phyloP scores from a whole-genome alignment of 106 monocot genomes.

The Alisma plantagoaquatica region DNA sequence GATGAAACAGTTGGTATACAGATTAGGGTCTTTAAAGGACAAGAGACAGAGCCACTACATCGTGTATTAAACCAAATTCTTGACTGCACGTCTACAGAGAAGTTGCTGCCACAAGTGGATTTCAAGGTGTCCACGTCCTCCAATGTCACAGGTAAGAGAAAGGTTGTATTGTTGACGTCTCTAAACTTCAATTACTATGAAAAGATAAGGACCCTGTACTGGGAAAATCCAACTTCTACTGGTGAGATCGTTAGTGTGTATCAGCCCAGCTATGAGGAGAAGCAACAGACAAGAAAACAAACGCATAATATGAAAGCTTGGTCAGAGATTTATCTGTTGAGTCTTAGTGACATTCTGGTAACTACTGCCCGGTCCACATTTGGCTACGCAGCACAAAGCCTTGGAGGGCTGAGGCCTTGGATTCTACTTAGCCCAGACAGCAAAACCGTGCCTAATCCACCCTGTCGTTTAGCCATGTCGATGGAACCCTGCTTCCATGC shows the following conservation, averaged over 20 bases:
- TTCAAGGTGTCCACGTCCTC: neutral
- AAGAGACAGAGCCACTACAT: neutral
- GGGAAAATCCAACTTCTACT: slow-evolving; percentile 16
- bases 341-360: slow-evolving; percentile 18
- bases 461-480: slow-evolving; percentile 22
- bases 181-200: slow-evolving; percentile 20
- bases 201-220: slow-evolving; percentile 16
- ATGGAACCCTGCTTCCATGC: slow-evolving; percentile 50
- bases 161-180: slow-evolving; percentile 22
- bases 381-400: slow-evolving; percentile 32
- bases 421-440: slow-evolving; percentile 20
- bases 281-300: slow-evolving; percentile 13
- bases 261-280: slow-evolving; percentile 47
- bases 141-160: slow-evolving; percentile 5
- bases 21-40: slow-evolving; percentile 17
- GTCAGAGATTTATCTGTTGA: slow-evolving; percentile 32
- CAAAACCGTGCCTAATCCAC: slow-evolving; percentile 12
- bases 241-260: slow-evolving; percentile 26
- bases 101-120: slow-evolving; percentile 15
- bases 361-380: slow-evolving; percentile 30
- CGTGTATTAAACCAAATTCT: slow-evolving; percentile 11
- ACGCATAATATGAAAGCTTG: slow-evolving; percentile 34
- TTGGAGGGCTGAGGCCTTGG: slow-evolving; percentile 28
- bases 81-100: slow-evolving; percentile 6
- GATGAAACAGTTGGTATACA: slow-evolving; percentile 39